These are phyloP conservation scores for Cymbopogon flexuosus DNA, from an alignment of 202 grass and related monocot species.

Conservation along the genomic window DNA sequence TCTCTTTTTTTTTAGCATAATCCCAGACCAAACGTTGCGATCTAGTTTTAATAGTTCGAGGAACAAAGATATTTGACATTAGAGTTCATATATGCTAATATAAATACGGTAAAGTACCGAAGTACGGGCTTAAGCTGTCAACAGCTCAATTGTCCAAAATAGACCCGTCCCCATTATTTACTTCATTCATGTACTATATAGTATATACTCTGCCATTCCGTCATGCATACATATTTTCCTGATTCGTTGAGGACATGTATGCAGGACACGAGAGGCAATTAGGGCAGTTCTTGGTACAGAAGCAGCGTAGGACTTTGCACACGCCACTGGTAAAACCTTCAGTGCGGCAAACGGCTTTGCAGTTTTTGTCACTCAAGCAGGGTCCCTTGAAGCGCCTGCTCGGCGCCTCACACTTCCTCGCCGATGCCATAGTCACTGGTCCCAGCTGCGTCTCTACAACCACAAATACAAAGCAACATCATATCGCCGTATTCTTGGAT, in stretches of 20 bases:
- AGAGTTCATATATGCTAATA: neutral
- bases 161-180: neutral
- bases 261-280: no score
- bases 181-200: neutral
- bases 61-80: no score
- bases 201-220: neutral
- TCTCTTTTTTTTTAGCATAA: no score
- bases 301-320: neutral
- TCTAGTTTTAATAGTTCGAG: neutral
- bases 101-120: neutral
- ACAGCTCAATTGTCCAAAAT: neutral
- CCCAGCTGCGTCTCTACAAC: neutral
- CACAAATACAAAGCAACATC: neutral
- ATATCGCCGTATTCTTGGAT: neutral
- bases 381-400: neutral
- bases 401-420: neutral
- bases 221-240: neutral
- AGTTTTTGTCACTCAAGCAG: neutral
- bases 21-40: neutral
- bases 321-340: conserved; percentile 1
- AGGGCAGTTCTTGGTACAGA: neutral
- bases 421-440: neutral
- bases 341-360: neutral
- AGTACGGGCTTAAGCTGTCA: neutral
- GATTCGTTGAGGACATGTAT: neutral